Conservation (phyloP, 495 filamentous ascomycete species). For the Hamigera avellanea region DNA sequence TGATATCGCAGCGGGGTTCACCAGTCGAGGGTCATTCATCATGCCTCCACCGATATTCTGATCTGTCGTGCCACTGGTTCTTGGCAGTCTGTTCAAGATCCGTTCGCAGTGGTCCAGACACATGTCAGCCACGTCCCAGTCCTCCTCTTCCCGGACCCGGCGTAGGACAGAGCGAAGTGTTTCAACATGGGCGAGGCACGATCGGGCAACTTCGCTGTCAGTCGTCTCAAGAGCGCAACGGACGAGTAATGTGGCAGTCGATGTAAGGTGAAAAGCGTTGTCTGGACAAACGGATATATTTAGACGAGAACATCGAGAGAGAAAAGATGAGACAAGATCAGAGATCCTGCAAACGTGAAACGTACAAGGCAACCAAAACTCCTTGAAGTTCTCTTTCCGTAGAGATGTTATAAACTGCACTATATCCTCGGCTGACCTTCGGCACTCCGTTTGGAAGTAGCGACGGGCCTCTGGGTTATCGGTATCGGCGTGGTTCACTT, state of each 20-base stretch:
- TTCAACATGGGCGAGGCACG: conserved; percentile 32
- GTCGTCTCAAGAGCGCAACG: conserved; percentile 36
- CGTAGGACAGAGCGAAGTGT: conserved; percentile 32
- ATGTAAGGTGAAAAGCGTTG: conserved; percentile 38
- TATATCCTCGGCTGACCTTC: conserved; percentile 39
- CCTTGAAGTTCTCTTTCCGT: conserved; percentile 30
- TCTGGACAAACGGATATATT: conserved; percentile 15
- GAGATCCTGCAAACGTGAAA: not conserved
- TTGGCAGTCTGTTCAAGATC: conserved; percentile 31
- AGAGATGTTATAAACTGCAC: conserved; percentile 39
- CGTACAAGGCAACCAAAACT: conserved; percentile 40
- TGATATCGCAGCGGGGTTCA: conserved; percentile 33
- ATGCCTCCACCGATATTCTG: conserved; percentile 1
- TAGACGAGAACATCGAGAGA: conserved; percentile 6
- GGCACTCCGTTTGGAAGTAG: conserved; percentile 38
- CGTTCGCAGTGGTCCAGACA: conserved; percentile 41
- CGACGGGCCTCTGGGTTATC: conserved; percentile 33
- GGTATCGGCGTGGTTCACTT: conserved; percentile 32
- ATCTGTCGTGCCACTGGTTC: conserved; percentile 9
- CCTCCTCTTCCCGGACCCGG: conserved; percentile 38
- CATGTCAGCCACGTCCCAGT: conserved; percentile 43
- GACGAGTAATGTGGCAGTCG: conserved; percentile 36
- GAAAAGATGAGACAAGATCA: not conserved
- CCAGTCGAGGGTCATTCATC: conserved; percentile 12
- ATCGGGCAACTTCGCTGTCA: conserved; percentile 26